Conservation (phyloP, 179 eudicot genomes). For the Drosera spatulata region DNA sequence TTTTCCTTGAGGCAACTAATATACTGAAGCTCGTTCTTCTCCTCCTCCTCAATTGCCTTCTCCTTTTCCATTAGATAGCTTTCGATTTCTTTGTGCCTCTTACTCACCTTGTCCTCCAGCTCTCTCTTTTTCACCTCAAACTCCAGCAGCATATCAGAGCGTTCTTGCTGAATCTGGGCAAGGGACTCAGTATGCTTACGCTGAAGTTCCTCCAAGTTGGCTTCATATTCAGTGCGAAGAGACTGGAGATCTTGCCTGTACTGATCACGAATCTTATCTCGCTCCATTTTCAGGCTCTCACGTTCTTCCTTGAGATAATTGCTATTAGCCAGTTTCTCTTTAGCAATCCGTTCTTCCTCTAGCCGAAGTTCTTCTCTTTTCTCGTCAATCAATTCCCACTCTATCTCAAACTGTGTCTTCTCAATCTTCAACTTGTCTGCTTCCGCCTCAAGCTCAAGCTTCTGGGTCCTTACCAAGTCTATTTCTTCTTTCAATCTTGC, state of each 20-base stretch:
- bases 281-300: conserved; percentile 66
- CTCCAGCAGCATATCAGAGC: conserved; percentile 56
- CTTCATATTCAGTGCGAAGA: conserved; percentile 66
- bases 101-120: conserved; percentile 55
- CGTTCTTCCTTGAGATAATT: conserved; percentile 72
- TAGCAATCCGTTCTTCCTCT: conserved; percentile 65
- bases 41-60: conserved; percentile 63
- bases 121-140: conserved; percentile 69
- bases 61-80: conserved; percentile 58
- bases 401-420: conserved; percentile 79
- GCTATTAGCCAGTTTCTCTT: conserved; percentile 41
- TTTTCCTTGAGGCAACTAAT: conserved; percentile 51
- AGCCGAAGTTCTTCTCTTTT: conserved; percentile 63
- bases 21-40: conserved; percentile 56
- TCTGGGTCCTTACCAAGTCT: conserved; percentile 64
- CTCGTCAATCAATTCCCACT: conserved; percentile 88
- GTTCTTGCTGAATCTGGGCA: conserved; percentile 74
- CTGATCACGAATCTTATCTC: conserved; percentile 57
- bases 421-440: conserved; percentile 67
- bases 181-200: conserved; percentile 80
- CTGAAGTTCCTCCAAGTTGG: conserved; percentile 57
- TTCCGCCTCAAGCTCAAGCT: conserved; percentile 59
- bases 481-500: conserved; percentile 77
- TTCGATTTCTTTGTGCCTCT: conserved; percentile 82
- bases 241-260: conserved; percentile 53